Base-by-base conservation (phyloP, 371 early-diverging fungal species). In the Batkoa obscura region DNA sequence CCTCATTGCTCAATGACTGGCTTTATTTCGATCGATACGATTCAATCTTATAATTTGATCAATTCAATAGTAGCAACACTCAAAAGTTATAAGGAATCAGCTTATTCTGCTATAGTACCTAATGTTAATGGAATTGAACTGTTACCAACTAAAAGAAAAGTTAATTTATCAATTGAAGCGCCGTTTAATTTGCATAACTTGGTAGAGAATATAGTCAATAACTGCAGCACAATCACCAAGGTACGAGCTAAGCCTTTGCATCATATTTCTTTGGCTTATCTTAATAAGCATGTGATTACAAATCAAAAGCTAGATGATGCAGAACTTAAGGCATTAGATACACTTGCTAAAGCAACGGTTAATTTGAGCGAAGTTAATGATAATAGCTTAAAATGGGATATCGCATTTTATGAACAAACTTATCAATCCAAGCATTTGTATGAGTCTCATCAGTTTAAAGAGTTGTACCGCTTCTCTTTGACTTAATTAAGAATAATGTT, bases 1-100 rank as follows among this genome's bases (percentile, higher is more conserved):
- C 70, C 70, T 35, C 70, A 69, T 12, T 60, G 66, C 59, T 69
- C 70, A n/a, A 69, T 69, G 66, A 69, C 70, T 2, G 70, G 70
- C 13, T 69, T 64, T 34, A 64, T 69, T 8, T 61, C 64, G 10
- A 12, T 68, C 2, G 31, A 46, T 4, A 13, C 43, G 4, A 1
- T 8, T 13, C 17, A 32, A 3, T 1, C 37, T 15, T 2, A 5
- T 38, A 6, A 30, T 2, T 15, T 35, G 8, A 17, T 51, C 38
- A 17, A 8, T 39, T 15, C 8, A 13, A 23, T 51, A 12, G 2
- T 8, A 3, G 8, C 12, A 10, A 13, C 5, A 12, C 33, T 51
- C 10, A 4, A 9, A 15, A 39, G 15, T 17, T 51, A 17, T 5
- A 8, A 37, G 17, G 5, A n/a, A n/a, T 2, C 3, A 4, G 9